Percentiles rank a stretch among this genome's conserved stretches.
These are phyloP conservation scores for Ophiorrhiza pumila DNA, from an alignment of 257 asterid species.

Conservation along the genomic window DNA sequence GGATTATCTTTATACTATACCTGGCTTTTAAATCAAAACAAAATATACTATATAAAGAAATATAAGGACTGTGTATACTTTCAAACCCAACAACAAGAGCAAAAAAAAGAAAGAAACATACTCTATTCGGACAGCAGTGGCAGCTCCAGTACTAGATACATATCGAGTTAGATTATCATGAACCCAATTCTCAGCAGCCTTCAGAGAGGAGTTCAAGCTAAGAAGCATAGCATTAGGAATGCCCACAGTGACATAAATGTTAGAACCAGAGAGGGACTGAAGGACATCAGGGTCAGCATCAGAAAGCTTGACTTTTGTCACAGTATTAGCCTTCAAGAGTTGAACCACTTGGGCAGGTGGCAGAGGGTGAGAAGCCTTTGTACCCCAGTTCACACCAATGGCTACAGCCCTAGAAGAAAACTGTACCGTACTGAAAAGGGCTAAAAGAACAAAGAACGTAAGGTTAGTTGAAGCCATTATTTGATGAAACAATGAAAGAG, in stretches of 20 bases:
- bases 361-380: conserved; percentile 69
- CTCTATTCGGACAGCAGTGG: conserved; percentile 62
- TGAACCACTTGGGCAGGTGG: conserved; percentile 72
- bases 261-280: conserved; percentile 60
- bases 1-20: neutral
- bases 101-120: conserved; percentile 19
- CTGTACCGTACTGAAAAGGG: conserved; percentile 6
- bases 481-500: neutral
- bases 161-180: conserved; percentile 84
- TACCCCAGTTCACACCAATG: conserved; percentile 89
- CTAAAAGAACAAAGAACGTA: conserved; percentile 7
- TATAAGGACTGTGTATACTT: neutral
- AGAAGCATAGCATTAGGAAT: conserved; percentile 80
- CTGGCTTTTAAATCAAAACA: neutral
- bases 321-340: conserved; percentile 61
- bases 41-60: neutral
- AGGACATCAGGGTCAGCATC: conserved; percentile 67
- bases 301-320: conserved; percentile 59
- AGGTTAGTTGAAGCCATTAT: conserved; percentile 29
- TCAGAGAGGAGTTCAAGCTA: conserved; percentile 57
- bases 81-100: neutral
- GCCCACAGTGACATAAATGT: conserved; percentile 62
- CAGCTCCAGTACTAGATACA: conserved; percentile 48
- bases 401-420: conserved; percentile 26
- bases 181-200: conserved; percentile 81